Conservation (phyloP, 768 basidiomycete species). For the Neoboletus brunneissimus region DNA sequence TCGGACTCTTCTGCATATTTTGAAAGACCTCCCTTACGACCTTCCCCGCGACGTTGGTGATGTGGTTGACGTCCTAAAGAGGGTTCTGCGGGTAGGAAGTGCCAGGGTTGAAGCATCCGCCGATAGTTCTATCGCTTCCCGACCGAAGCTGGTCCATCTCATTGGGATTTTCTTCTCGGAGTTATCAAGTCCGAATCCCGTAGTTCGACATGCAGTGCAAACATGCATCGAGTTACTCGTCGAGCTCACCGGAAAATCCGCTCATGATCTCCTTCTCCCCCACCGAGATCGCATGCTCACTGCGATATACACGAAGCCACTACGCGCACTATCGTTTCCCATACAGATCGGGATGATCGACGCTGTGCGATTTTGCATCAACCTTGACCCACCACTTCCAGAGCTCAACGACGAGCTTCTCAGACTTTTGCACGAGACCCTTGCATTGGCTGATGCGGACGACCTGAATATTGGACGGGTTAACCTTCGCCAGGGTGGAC, state of each 20-base stretch:
- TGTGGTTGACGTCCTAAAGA: constrained; percentile 72
- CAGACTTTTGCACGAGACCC: constrained; percentile 86
- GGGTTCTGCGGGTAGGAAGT: constrained; percentile 61
- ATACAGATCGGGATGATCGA: constrained; percentile 99
- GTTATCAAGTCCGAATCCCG: constrained; percentile 78
- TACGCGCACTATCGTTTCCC: constrained; percentile 89
- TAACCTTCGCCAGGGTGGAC: constrained; percentile 70
- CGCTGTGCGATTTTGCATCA: constrained; percentile 91
- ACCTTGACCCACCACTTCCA: constrained; percentile 82
- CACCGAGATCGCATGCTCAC: constrained; percentile 87
- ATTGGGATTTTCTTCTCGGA: constrained; percentile 86
- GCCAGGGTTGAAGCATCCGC: constrained; percentile 44
- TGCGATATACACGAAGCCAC: constrained; percentile 93
- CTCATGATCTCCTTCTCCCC: constrained; percentile 75
- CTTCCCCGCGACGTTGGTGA: constrained; percentile 78
- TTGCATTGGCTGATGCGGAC: constrained; percentile 94
- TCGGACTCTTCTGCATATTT: constrained; percentile 83
- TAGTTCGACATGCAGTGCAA: constrained; percentile 83
- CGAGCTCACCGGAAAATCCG: constrained; percentile 63
- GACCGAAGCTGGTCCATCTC: constrained; percentile 62
- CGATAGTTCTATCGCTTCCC: constrained; percentile 42
- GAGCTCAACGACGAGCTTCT: constrained; percentile 92
- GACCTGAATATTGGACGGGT: constrained; percentile 77
- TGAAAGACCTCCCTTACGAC: constrained; percentile 93
- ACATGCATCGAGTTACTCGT: constrained; percentile 77